A percentile compares a stretch with the other conserved stretches of the same genome.
Evolutionary conservation across 1,284 basidiomycete species (phyloP).

Genomic region (Coniferiporia weirii): DNA sequence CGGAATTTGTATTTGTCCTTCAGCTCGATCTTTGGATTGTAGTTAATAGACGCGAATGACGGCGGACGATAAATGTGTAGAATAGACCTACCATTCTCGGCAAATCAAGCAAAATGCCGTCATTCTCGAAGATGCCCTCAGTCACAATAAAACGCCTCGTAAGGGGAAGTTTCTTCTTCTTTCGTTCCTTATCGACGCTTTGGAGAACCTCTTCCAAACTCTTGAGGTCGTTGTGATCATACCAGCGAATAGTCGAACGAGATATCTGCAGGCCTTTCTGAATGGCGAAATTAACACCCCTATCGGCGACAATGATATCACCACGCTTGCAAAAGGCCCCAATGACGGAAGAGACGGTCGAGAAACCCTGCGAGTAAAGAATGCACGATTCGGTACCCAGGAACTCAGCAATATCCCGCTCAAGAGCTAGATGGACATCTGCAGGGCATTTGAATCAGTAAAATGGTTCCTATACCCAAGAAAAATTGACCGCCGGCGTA

Average conservation of each 20-base stretch:
- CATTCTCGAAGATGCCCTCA: slow-evolving; percentile 95
- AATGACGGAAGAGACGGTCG: slow-evolving; percentile 90
- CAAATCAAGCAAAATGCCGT: slow-evolving; percentile 87
- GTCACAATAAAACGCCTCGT: slow-evolving; percentile 95
- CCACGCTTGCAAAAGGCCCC: slow-evolving; percentile 97
- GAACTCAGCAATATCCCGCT: slow-evolving; percentile 87
- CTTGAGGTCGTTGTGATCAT: slow-evolving; percentile 91
- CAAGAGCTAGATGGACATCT: slow-evolving; percentile 92
- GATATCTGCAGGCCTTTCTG: slow-evolving; percentile 98
- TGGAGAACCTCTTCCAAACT: slow-evolving; percentile 87
- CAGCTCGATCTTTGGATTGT: slow-evolving; percentile 69
- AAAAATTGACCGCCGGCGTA: too few species aligned
- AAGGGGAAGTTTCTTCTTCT: slow-evolving; percentile 76
- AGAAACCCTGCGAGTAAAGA: slow-evolving; percentile 93
- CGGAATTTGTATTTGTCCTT: slow-evolving; percentile 96
- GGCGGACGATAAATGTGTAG: not conserved
- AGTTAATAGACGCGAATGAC: not conserved
- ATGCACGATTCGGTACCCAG: slow-evolving; percentile 86
- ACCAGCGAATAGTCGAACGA: slow-evolving; percentile 91
- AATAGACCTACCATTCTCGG: slow-evolving; percentile 74
- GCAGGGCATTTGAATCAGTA: not conserved
- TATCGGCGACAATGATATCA: slow-evolving; percentile 97
- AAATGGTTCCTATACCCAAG: not conserved
- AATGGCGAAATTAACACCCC: slow-evolving; percentile 90
- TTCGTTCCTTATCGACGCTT: slow-evolving; percentile 80